Percentiles rank a stretch among this genome's conserved stretches.
These are phyloP conservation scores for Limtongozyma cylindracea DNA, from an alignment of 805 yeast genomes.

Conservation along the genomic window DNA sequence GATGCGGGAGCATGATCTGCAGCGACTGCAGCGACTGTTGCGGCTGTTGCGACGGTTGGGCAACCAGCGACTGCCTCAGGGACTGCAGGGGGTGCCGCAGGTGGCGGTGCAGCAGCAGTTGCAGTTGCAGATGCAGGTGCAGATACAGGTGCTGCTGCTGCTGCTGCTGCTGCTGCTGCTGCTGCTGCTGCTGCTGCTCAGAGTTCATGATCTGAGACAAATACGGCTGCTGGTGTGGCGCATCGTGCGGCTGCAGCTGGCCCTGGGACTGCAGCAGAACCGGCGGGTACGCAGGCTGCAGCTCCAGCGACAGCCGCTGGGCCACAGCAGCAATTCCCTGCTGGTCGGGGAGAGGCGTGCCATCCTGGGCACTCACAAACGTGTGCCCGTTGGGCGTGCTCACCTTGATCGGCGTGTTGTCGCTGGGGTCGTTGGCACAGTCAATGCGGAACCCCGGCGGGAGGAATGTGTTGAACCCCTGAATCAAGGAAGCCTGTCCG, in stretches of 20 bases:
- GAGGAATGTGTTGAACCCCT: constrained; percentile 90
- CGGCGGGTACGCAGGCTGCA: no score
- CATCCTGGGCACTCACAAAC: no score
- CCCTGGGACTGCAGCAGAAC: constrained; percentile 4
- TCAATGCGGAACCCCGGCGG: constrained; percentile 93
- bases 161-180: background rate
- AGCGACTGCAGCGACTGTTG: background rate
- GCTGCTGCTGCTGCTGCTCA: background rate
- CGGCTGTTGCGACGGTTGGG: no score
- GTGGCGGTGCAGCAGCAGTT: no score
- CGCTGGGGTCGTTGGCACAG: constrained; percentile 72
- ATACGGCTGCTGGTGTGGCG: no score
- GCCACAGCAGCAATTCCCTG: constrained; percentile 1
- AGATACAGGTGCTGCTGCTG: background rate
- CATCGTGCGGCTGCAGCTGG: background rate
- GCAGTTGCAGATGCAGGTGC: no score
- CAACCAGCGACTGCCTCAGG: no score
- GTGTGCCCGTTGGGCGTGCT: constrained; percentile 91
- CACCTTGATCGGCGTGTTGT: constrained; percentile 79
- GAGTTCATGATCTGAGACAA: no score
- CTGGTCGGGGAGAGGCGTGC: background rate
- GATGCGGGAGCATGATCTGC: no score
- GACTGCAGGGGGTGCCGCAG: background rate
- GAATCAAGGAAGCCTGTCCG: constrained; percentile 84
- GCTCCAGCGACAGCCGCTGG: no score